Conservation (phyloP, 331 rosid species). For the Saraca asoca region DNA sequence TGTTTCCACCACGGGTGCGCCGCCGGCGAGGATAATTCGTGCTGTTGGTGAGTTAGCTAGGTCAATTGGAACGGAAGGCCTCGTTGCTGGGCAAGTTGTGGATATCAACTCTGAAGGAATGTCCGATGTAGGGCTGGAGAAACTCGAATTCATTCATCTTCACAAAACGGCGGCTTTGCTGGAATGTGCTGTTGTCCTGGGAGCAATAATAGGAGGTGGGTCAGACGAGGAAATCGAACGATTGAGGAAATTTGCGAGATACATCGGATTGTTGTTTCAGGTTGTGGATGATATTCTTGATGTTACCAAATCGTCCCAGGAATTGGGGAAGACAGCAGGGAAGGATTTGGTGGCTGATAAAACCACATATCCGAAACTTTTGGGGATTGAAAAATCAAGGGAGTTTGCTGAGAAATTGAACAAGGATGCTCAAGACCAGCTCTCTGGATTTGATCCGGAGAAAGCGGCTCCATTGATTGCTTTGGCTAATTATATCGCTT, state of each 20-base stretch:
- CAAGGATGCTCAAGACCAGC: conserved; percentile 58
- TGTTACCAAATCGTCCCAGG: conserved; percentile 77
- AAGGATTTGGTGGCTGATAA: conserved; percentile 87
- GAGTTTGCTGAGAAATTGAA: conserved; percentile 74
- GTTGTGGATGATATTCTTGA: conserved; percentile 92
- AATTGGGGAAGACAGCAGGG: conserved; percentile 89
- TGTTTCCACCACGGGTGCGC: conserved; percentile 45
- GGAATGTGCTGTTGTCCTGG: conserved; percentile 70
- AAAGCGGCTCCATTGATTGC: conserved; percentile 83
- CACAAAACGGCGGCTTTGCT: conserved; percentile 84
- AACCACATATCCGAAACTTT: conserved; percentile 73
- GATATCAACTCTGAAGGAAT: conserved; percentile 70
- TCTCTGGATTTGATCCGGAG: conserved; percentile 58
- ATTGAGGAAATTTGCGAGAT: conserved; percentile 65
- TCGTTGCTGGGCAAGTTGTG: conserved; percentile 86
- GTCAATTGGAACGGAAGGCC: conserved; percentile 71
- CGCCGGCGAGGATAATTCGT: conserved; percentile 51
- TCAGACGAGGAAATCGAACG: conserved; percentile 59
- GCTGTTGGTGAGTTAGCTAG: conserved; percentile 66
- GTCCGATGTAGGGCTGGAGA: conserved; percentile 60
- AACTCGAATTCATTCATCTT: conserved; percentile 68
- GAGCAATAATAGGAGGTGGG: conserved; percentile 81
- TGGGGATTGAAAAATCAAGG: conserved; percentile 74
- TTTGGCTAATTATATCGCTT: conserved; percentile 72
- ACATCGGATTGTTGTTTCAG: conserved; percentile 76